Evolutionary conservation across 2,329 filamentous ascomycete species (phyloP).

Genomic region (Nigrograna mackinnonii): DNA sequence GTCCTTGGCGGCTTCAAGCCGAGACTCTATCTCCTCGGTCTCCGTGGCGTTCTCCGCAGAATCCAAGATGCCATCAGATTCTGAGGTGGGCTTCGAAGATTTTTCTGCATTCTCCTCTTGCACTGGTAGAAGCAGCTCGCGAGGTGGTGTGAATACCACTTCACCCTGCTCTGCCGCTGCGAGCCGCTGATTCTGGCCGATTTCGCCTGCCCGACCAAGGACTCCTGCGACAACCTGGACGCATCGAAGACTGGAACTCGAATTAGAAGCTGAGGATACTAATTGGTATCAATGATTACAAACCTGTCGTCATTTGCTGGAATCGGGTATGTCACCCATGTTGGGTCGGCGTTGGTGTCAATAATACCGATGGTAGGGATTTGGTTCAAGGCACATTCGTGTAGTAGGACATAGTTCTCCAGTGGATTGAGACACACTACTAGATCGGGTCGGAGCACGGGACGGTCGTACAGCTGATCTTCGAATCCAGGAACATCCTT

Average conservation of each 20-base stretch:
- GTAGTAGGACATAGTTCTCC: conserved; percentile 88
- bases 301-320: conserved; percentile 95
- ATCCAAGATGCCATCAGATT: conserved; percentile 1
- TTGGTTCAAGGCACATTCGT: conserved; percentile 85
- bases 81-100: neutral
- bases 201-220: conserved; percentile 80
- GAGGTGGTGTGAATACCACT: conserved; percentile 59
- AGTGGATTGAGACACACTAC: conserved; percentile 91
- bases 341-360: conserved; percentile 90
- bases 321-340: conserved; percentile 94
- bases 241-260: conserved; percentile 71
- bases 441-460: conserved; percentile 80
- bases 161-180: conserved; percentile 63
- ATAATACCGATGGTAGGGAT: conserved; percentile 95
- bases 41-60: conserved; percentile 14
- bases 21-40: conserved; percentile 17
- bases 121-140: conserved; percentile 19
- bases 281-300: conserved; percentile 22
- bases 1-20: conserved; percentile 27
- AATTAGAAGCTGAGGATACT: conserved; percentile 9
- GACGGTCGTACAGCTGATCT: conserved; percentile 63
- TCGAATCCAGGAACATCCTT: conserved; percentile 66
- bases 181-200: conserved; percentile 71
- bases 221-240: conserved; percentile 82
- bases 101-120: conserved; percentile 8